Evolutionary conservation across 1,284 basidiomycete species (phyloP).

Genomic region (Heliocybe sulcata): DNA sequence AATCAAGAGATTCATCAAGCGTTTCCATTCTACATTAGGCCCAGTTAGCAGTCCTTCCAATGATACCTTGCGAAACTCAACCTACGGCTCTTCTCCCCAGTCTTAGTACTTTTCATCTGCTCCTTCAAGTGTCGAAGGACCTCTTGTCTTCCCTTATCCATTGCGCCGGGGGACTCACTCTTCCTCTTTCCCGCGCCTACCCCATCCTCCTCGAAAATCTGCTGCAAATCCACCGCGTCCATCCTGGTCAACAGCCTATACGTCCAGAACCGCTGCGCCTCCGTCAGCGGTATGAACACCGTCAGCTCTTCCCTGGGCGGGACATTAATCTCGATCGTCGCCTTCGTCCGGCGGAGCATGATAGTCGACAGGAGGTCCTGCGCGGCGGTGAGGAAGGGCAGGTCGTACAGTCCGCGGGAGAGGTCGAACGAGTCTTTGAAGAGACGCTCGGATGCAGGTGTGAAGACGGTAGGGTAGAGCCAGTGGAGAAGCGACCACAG

Average conservation of each 20-base stretch:
- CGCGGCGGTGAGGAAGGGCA: constrained; percentile 38
- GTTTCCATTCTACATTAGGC: constrained; percentile 34
- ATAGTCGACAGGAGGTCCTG: constrained; percentile 39
- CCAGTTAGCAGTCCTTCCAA: constrained; percentile 3
- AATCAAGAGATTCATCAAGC: constrained; percentile 52
- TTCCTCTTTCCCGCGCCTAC: constrained; percentile 7
- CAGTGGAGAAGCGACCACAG: constrained; percentile 50
- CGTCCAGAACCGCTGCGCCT: constrained; percentile 57
- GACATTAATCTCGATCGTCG: constrained; percentile 38
- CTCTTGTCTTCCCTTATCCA: constrained; percentile 29
- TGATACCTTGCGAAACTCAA: background rate
- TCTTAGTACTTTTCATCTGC: constrained; percentile 17
- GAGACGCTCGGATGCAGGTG: constrained; percentile 31
- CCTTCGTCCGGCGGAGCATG: constrained; percentile 58
- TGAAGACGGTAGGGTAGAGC: constrained; percentile 50
- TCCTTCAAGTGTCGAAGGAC: constrained; percentile 30
- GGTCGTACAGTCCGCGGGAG: constrained; percentile 37
- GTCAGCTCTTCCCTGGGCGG: constrained; percentile 52
- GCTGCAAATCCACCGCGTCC: constrained; percentile 36
- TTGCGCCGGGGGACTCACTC: constrained; percentile 20
- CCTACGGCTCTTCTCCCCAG: constrained; percentile 24
- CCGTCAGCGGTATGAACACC: constrained; percentile 48
- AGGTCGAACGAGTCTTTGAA: constrained; percentile 51
- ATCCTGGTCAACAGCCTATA: constrained; percentile 45
- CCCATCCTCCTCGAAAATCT: constrained; percentile 32